These are phyloP conservation scores for Trypethelium eluteriae DNA, from an alignment of 495 filamentous ascomycete genomes.

Conservation along the genomic window DNA sequence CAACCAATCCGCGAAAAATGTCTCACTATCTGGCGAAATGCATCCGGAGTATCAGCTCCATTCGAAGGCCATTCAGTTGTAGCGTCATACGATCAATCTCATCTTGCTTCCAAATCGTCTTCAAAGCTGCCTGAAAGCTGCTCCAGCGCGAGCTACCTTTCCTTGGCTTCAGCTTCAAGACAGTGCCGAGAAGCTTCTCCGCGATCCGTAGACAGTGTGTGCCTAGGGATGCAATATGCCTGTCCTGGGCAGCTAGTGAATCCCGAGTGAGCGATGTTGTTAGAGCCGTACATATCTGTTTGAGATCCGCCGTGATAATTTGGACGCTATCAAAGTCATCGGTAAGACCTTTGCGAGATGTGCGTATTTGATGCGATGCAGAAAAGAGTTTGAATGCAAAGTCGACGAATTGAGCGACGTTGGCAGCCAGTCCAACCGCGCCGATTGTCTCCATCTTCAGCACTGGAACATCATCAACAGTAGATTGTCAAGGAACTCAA, in stretches of 20 bases:
- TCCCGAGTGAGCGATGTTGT: background rate
- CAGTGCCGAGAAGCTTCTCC: background rate
- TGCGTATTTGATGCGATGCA: background rate
- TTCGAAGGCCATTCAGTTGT: background rate
- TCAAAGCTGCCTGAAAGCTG: conserved; percentile 6
- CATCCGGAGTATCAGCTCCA: background rate
- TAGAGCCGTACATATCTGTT: background rate
- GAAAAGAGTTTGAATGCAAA: background rate
- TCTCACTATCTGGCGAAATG: background rate
- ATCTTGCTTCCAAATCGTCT: background rate
- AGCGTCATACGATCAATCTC: background rate
- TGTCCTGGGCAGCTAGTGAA: background rate
- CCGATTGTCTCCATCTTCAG: background rate
- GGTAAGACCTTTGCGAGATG: background rate
- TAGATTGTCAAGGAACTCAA: too few species aligned
- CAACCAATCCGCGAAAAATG: too few species aligned
- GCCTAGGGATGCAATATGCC: background rate
- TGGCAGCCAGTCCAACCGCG: background rate
- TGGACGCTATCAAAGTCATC: background rate
- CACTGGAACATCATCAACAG: too few species aligned
- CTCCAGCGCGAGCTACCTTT: conserved; percentile 7
- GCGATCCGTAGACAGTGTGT: background rate
- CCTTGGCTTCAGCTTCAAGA: conserved; percentile 6
- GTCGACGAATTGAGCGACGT: background rate
- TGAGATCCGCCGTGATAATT: background rate